Evolutionary conservation across 768 basidiomycete genomes (phyloP), one percentile per base, ranked within the genome.

Genomic region (Tephrocybe sp.): DNA sequence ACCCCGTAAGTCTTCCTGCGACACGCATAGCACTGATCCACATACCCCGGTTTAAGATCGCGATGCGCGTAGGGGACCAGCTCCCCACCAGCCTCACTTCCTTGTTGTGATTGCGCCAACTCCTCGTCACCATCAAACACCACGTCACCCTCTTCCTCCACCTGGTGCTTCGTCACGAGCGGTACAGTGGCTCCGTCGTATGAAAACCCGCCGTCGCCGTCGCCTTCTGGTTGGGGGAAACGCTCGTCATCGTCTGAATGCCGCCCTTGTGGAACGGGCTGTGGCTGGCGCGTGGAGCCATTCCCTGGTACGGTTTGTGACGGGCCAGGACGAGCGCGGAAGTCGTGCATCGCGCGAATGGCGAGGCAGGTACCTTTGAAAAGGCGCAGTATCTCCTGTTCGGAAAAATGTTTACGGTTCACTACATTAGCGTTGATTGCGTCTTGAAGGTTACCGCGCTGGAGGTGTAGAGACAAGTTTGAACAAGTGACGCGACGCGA

Each of bases 361-460:
- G 93, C 97, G 53, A 89, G 81, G 68, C 96, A 98, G 9, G 96
- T 92, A 8, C 96, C 96, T 57, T 85, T 89, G 78, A 99, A 98
- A 30, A 96, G 77, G 37, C 80, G 79, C 28, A 98, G 75, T 75
- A 98, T 90, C 41, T 93, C 88, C 56, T 80, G 80, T 68, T 99
- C 97, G 1, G 92, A 79, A 64, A 93, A 92, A 49, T 84, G 85
- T 34, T 85, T 82, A 22, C 85, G 82, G 54, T 92, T 90, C 47
- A 92, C 84, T 26, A 88, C 79, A 62, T 95, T 86, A 32, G 83
- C 76, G 60, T 92, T 92, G 54, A 99, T 98, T 25, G 84, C 84
- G 62, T 98, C 94, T 79, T 98, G 97, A 6, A 99, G 78, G 61
- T 98, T 98, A 24, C 92, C 96, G 45, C 87, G 79, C 90, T 92